These are phyloP conservation scores for Penicilliopsis zonata DNA, from an alignment of 495 filamentous ascomycete species.

Conservation along the genomic window DNA sequence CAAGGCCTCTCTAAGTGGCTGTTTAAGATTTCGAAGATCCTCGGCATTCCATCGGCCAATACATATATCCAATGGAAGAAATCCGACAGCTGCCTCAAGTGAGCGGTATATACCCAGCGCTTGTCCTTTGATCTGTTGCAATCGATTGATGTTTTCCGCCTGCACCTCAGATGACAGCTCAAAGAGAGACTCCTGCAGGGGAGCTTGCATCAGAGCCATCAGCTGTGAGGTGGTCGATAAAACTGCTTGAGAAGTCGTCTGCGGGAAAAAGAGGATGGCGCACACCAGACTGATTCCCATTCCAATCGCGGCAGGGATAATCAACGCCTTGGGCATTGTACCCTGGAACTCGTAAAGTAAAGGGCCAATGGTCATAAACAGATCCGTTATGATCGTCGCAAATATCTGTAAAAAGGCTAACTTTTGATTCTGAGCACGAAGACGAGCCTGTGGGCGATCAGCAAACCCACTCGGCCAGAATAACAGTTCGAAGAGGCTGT, in stretches of 20 bases:
- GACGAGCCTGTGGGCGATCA: too few species aligned
- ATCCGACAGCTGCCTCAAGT: conserved; percentile 13
- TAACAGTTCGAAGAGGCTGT: too few species aligned
- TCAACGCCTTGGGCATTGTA: conserved; percentile 19
- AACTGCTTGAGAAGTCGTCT: conserved; percentile 24
- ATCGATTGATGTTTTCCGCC: conserved; percentile 4
- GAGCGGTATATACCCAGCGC: conserved; percentile 8
- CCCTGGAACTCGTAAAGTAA: conserved; percentile 25
- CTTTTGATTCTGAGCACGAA: conserved; percentile 31
- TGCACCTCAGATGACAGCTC: conserved; percentile 8
- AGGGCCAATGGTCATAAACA: conserved; percentile 22
- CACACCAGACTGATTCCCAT: conserved; percentile 25
- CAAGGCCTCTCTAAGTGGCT: conserved; percentile 13
- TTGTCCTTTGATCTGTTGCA: conserved; percentile 10
- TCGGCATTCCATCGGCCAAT: conserved; percentile 18
- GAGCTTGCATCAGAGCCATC: conserved; percentile 14
- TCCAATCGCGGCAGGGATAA: conserved; percentile 26
- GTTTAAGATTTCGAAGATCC: conserved; percentile 16
- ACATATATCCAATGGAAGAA: conserved; percentile 17
- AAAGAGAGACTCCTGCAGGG: conserved; percentile 14
- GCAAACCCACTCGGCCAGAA: too few species aligned
- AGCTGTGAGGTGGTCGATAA: conserved; percentile 23
- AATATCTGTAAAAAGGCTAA: conserved; percentile 20
- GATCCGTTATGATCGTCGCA: conserved; percentile 25
- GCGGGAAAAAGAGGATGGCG: conserved; percentile 27